Conservation (phyloP, 805 yeast species). For the Saccharomycopsis fodiens region DNA sequence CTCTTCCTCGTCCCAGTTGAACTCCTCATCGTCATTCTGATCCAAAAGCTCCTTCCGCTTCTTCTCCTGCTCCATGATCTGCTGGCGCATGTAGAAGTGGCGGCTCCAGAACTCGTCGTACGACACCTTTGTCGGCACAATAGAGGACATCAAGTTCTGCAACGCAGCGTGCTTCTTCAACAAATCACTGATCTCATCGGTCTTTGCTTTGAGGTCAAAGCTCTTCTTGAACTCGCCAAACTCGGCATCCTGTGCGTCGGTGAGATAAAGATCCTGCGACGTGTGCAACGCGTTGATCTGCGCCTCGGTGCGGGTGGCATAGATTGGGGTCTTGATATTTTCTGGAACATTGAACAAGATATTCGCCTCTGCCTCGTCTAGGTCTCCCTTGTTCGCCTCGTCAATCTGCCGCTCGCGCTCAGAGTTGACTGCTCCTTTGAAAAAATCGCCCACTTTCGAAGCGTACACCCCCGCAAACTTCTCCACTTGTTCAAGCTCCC, state of each 20-base stretch:
- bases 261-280: constrained; percentile 38
- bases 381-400: constrained; percentile 23
- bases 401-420: constrained; percentile 23
- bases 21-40: constrained; percentile 34
- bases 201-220: constrained; percentile 39
- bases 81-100: constrained; percentile 48
- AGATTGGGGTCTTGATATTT: constrained; percentile 30
- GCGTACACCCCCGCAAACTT: constrained; percentile 56
- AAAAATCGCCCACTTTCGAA: constrained; percentile 48
- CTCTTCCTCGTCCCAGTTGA: constrained; percentile 33
- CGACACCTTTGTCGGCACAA: constrained; percentile 59
- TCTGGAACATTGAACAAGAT: constrained; percentile 38
- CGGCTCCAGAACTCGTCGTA: constrained; percentile 69
- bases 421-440: constrained; percentile 34
- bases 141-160: constrained; percentile 42
- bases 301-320: constrained; percentile 53
- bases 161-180: constrained; percentile 45
- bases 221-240: constrained; percentile 29
- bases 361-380: constrained; percentile 31
- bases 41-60: constrained; percentile 59
- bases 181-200: constrained; percentile 43
- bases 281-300: constrained; percentile 50
- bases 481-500: constrained; percentile 68
- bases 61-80: constrained; percentile 53
- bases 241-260: constrained; percentile 26